Conservation (phyloP, 805 yeast genomes). For the Saitoella complicata region DNA sequence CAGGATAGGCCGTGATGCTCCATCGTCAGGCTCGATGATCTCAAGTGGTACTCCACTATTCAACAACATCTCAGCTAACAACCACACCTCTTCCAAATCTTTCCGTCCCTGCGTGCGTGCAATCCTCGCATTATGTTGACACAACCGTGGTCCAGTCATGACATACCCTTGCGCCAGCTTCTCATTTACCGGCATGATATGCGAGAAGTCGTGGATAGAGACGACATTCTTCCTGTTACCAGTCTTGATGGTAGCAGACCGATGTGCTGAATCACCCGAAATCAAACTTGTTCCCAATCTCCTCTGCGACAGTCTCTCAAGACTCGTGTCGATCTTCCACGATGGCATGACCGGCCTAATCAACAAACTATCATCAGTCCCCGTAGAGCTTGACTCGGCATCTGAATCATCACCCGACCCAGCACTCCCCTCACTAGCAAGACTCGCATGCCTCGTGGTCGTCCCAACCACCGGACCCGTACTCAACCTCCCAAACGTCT, state of each 20-base stretch:
- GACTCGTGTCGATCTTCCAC: neutral
- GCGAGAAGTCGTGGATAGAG: conserved; percentile 42
- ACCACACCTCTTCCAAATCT: conserved; percentile 66
- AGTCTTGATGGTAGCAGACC: neutral
- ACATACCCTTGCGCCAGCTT: conserved; percentile 31
- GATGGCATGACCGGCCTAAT: neutral
- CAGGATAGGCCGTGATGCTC: conserved; percentile 9
- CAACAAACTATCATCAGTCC: neutral
- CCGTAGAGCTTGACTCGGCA: neutral
- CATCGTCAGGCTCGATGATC: neutral
- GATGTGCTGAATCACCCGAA: neutral
- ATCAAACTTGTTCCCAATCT: neutral
- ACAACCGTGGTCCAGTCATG: conserved; percentile 45
- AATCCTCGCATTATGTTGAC: conserved; percentile 46
- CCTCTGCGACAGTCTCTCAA: neutral
- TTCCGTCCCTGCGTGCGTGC: conserved; percentile 46
- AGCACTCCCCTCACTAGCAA: conserved; percentile 1
- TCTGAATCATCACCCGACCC: neutral
- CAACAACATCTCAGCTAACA: conserved; percentile 15
- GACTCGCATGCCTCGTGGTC: conserved; percentile 8
- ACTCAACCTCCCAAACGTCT: neutral
- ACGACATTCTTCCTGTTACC: conserved; percentile 31
- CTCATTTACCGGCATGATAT: conserved; percentile 54
- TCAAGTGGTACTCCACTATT: conserved; percentile 1
- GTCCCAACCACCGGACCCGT: conserved; percentile 9